Base-by-base conservation (phyloP, 768 basidiomycete genomes). In the Lyophyllum semitale region DNA sequence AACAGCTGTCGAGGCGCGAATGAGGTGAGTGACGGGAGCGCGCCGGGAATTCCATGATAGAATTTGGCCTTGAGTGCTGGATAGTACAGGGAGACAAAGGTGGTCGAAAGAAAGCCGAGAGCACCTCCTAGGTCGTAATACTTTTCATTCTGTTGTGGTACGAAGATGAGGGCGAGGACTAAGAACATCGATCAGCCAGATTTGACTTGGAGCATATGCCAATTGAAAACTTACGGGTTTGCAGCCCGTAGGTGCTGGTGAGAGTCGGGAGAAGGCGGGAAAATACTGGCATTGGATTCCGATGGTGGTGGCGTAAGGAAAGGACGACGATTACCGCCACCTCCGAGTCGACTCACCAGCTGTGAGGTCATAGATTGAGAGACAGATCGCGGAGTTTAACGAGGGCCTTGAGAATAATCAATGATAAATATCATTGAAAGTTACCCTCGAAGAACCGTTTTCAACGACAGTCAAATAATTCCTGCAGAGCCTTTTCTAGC, bases 71-170 rank as follows among this genome's bases (percentile, higher is more conserved):
- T 80, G 18, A 89, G 65, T 4, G 75, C 65, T 1, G 87, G 84
- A 57, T 83, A 87, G 62, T 88, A 89, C 17, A 88, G 68, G 22
- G 85, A 88, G 12, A 85, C 57, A 44, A 80, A 71, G 5, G 83
- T 81, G 1, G 85, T 80, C 1, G 85, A 77, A 13, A 89, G 66
- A 73, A 87, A 91, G 3, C 89, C 89, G 3, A 82, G 43, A 0
- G 85, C 76, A 18, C 89, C 89, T 25, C 81, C 76, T 1, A 90
- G 68, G 64, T 91, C 88, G 59, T 83, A 91, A 63, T 75, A 88
- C 59, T 71, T 84, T 45, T 90, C 88, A 48, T 81, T 81, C 37
- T 84, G 76, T 54, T 77, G 79, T 2, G 88, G 89, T 4, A 90
- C 83, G 54, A 86, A 87, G 18, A 87, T 69, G 4, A 77, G 51